Conservation (phyloP, 305 asterid species). For the Fraxinus floribunda region DNA sequence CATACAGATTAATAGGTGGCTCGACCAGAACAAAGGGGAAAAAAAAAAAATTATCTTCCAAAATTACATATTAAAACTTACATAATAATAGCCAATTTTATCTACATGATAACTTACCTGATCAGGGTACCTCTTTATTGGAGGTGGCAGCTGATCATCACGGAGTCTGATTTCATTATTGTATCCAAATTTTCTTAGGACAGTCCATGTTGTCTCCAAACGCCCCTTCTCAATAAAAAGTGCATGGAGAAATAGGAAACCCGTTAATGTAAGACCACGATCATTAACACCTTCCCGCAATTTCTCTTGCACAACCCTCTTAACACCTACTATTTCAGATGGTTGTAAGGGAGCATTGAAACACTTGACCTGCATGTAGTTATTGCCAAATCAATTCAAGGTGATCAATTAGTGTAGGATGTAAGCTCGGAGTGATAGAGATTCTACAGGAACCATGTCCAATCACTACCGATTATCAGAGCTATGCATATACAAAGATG, state of each 20-base stretch:
- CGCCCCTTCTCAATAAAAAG: conserved; percentile 98
- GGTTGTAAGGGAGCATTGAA: conserved; percentile 97
- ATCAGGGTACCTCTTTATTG: conserved; percentile 77
- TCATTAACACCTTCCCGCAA: conserved; percentile 87
- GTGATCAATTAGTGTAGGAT: conserved; percentile 21
- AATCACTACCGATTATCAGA: conserved; percentile 11
- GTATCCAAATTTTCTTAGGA: conserved; percentile 93
- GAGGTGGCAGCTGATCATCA: conserved; percentile 85
- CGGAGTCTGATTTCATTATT: conserved; percentile 87
- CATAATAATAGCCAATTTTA: conserved; percentile 4
- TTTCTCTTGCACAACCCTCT: conserved; percentile 96
- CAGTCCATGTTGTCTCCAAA: conserved; percentile 98
- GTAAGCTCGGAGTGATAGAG: background rate
- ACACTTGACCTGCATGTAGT: conserved; percentile 77
- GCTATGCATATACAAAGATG: conserved; percentile 8
- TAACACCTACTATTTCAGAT: conserved; percentile 91
- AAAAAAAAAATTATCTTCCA: background rate
- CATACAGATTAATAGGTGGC: background rate
- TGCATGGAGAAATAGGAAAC: conserved; percentile 96
- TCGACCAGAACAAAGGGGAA: background rate
- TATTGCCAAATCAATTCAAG: conserved; percentile 20
- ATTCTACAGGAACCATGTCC: background rate
- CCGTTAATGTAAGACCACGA: conserved; percentile 91
- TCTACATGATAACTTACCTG: conserved; percentile 51
- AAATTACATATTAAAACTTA: background rate